A percentile compares a stretch with the other conserved stretches of the same genome.
Evolutionary conservation across 2,329 filamentous ascomycete species (phyloP).

Genomic region (Orbilia ellipsospora): DNA sequence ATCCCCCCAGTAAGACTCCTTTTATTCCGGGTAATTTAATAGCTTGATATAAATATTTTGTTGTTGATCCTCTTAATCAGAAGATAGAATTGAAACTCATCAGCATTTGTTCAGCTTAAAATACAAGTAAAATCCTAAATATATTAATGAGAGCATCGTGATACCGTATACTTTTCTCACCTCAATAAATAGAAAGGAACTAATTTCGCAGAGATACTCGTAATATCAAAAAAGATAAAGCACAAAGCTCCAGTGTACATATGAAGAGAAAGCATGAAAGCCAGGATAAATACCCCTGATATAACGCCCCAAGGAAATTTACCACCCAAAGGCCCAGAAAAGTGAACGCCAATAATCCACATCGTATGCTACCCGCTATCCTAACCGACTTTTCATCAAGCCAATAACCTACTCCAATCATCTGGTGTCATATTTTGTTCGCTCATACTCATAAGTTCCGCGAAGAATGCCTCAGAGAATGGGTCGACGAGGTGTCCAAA

Average conservation of each 20-base stretch:
- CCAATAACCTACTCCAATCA: constrained; percentile 45
- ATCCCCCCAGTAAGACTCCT: too few species aligned
- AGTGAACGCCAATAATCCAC: not conserved
- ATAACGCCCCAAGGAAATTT: constrained; percentile 19
- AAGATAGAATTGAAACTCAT: too few species aligned
- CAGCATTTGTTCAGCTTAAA: too few species aligned
- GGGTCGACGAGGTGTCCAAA: constrained; percentile 49
- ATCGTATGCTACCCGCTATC: not conserved
- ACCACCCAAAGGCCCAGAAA: constrained; percentile 25
- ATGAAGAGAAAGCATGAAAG: constrained; percentile 1
- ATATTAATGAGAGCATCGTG: too few species aligned
- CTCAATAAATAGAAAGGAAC: too few species aligned
- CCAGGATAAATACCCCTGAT: constrained; percentile 7
- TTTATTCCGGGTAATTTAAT: too few species aligned
- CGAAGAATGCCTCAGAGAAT: constrained; percentile 51
- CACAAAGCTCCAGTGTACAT: constrained; percentile 3
- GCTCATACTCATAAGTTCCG: constrained; percentile 49
- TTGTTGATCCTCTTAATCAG: too few species aligned
- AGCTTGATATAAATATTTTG: too few species aligned
- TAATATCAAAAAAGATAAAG: constrained; percentile 1
- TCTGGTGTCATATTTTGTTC: constrained; percentile 54
- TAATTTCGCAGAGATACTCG: not conserved
- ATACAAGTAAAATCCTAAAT: too few species aligned
- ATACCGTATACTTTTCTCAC: too few species aligned
- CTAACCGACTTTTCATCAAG: not conserved